A percentile compares a stretch with the other conserved stretches of the same genome.
These are phyloP conservation scores for Naganishia sp. DNA, from an alignment of 1,284 basidiomycete genomes.

Conservation along the genomic window DNA sequence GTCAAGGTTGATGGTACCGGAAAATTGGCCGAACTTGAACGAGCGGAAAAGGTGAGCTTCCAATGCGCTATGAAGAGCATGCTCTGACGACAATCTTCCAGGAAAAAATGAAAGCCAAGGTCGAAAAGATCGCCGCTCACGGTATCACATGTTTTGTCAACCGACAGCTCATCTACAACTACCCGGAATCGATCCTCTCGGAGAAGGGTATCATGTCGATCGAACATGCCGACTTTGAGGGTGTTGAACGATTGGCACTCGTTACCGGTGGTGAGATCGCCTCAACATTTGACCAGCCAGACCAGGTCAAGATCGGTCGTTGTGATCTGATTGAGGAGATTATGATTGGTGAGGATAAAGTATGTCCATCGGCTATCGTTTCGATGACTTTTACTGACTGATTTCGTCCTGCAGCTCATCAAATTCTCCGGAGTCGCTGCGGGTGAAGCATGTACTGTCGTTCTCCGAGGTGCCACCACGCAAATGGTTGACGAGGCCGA, in stretches of 20 bases:
- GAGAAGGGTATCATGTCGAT: conserved; percentile 95
- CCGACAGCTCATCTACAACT: conserved; percentile 99
- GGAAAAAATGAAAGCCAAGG: conserved; percentile 99
- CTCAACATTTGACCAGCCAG: conserved; percentile 90
- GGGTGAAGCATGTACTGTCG: conserved; percentile 98
- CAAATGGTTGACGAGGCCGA: conserved; percentile 99
- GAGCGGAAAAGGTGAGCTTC: conserved; percentile 74
- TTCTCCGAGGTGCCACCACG: conserved; percentile 91
- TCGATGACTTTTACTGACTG: background rate
- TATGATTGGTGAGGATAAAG: conserved; percentile 99
- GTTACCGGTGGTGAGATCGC: conserved; percentile 99
- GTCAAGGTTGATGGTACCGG: conserved; percentile 94
- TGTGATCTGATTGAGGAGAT: conserved; percentile 98
- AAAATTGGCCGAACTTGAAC: conserved; percentile 95
- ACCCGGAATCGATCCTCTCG: conserved; percentile 89
- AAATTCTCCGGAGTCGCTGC: conserved; percentile 99
- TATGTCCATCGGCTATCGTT: conserved; percentile 49
- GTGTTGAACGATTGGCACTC: conserved; percentile 91
- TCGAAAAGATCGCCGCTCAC: conserved; percentile 88
- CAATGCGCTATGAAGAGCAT: background rate
- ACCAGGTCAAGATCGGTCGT: conserved; percentile 87
- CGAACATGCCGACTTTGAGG: conserved; percentile 99
- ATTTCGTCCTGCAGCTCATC: conserved; percentile 68
- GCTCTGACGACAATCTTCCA: conserved; percentile 44
- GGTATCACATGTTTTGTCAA: conserved; percentile 99